phyloP scores from a whole-genome alignment of 768 basidiomycete species.

The Lactarius deliciosus region DNA sequence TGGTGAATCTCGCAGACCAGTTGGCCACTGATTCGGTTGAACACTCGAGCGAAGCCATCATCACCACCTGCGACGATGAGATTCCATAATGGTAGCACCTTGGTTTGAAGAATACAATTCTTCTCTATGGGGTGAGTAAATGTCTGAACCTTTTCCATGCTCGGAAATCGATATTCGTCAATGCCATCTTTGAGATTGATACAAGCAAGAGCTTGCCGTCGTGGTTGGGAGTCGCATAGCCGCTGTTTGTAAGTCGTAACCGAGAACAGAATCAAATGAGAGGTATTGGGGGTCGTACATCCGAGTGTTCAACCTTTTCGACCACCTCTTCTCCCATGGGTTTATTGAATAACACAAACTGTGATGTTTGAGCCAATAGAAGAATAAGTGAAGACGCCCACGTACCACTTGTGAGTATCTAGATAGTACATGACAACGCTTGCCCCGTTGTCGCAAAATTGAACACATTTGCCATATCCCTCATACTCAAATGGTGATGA shows the following conservation, averaged over 20 bases:
- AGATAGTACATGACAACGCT: conserved; percentile 5
- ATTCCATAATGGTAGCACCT: background rate
- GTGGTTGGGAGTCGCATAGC: background rate
- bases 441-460: conserved; percentile 7
- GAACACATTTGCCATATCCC: conserved; percentile 8
- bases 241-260: background rate
- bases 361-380: background rate
- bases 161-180: conserved; percentile 5
- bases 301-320: conserved; percentile 9
- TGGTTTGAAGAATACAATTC: conserved; percentile 7
- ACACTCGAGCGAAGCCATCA: conserved; percentile 5
- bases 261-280: background rate
- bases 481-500: background rate
- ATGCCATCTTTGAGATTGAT: conserved; percentile 5
- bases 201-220: conserved; percentile 10
- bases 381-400: no score
- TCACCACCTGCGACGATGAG: conserved; percentile 9
- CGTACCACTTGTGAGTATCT: background rate
- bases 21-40: conserved; percentile 16
- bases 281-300: background rate
- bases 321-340: conserved; percentile 13
- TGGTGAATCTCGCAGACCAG: conserved; percentile 9
- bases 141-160: conserved; percentile 4
- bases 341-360: conserved; percentile 11
- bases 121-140: conserved; percentile 4